These are phyloP conservation scores for Xylaria intraflava DNA, from an alignment of 495 filamentous ascomycete species.

Conservation along the genomic window DNA sequence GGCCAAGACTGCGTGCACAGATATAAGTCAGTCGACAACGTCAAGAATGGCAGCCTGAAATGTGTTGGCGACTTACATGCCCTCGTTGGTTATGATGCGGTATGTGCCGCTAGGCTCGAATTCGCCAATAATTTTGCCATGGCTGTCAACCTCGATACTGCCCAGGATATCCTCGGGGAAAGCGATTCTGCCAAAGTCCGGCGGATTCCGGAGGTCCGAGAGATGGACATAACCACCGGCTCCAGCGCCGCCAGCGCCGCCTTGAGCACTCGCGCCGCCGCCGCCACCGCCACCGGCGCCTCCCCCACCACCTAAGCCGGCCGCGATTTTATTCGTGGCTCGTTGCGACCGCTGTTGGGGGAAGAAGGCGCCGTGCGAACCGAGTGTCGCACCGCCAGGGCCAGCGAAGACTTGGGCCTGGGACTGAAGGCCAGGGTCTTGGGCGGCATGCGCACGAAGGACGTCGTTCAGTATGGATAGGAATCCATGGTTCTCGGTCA, in stretches of 20 bases:
- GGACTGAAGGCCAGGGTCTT: constrained; percentile 64
- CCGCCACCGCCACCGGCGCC: constrained; percentile 52
- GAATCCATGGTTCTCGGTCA: constrained; percentile 73
- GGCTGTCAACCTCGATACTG: constrained; percentile 75
- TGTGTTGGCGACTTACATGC: constrained; percentile 50
- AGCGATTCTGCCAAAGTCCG: constrained; percentile 86
- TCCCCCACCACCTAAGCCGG: constrained; percentile 36
- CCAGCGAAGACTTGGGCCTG: constrained; percentile 79
- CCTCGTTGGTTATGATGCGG: constrained; percentile 60
- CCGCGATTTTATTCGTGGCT: constrained; percentile 12
- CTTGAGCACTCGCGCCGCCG: constrained; percentile 73
- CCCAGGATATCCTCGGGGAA: constrained; percentile 92
- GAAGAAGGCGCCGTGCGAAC: constrained; percentile 59
- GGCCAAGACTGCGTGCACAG: constrained; percentile 36
- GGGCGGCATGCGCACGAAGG: constrained; percentile 57
- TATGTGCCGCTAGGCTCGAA: constrained; percentile 64
- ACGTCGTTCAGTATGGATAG: constrained; percentile 67
- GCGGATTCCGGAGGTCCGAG: constrained; percentile 72
- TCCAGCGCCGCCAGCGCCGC: constrained; percentile 74
- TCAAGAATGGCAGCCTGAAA: background rate
- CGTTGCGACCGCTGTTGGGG: constrained; percentile 29
- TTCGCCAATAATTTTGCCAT: constrained; percentile 63
- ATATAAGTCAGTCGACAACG: constrained; percentile 13
- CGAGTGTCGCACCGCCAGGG: constrained; percentile 63
- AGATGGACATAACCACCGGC: constrained; percentile 87